Evolutionary conservation across 1,284 basidiomycete genomes (phyloP), one percentile per base, ranked within the genome.

Genomic region (Vanrija sp.): DNA sequence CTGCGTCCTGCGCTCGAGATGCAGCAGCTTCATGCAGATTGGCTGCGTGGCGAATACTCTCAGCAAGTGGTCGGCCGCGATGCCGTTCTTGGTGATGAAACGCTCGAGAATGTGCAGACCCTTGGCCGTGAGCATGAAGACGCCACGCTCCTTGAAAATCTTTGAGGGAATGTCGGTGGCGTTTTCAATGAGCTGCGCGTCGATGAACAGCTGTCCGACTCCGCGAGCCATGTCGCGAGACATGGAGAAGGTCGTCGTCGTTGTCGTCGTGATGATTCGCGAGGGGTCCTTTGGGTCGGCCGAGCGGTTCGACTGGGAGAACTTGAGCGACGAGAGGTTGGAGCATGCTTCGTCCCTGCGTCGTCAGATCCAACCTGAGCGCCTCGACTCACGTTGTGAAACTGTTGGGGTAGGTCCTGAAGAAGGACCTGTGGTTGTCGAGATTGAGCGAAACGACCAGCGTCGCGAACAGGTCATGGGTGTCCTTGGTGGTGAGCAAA

Each of bases 181-280:
- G 72, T 97, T 97, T 76, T 97, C 94, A 63, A 98, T 93, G 61
- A 98, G 82, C 57, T 93, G 88, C 47, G 95, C 94, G 63, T 98
- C 95, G 89, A 99, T 95, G 71, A 98, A 98, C 71, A 98, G 94
- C 77, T 98, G 95, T 77, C 92, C 92, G 85, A 98, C 98, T 35
- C 91, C 92, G 78, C 97, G 96, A 57, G 96, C 96, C 88, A 98
- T 98, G 45, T 98, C 95, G 63, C 93, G 85, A 61, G 91, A 93
- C 96, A 99, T 98, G 59, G 92, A 94, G 78, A 99, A 99, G 20
- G 96, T 98, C 41, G 96, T 99, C 9, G 95, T 98, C 6, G 96
- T 98, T 0, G 96, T 98, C 1, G 95, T 98, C 63, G 96, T 98
- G 67, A 98, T 88, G 73, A 99, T 92, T 67, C 95, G 86, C 75